Conservation (phyloP, 306 rosid species). For the Glycine tomentella region DNA sequence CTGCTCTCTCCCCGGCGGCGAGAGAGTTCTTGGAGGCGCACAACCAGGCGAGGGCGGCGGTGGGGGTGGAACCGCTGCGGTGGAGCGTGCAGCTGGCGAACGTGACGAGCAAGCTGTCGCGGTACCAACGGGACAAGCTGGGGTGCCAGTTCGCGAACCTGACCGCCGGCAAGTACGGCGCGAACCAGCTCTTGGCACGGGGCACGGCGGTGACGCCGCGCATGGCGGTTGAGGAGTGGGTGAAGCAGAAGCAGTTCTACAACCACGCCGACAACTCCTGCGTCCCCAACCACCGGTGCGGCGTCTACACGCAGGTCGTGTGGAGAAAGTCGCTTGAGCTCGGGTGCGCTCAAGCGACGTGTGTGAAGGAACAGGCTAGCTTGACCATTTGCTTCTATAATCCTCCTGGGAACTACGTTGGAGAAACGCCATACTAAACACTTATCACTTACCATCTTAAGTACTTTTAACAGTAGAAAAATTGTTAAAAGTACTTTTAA, state of each 20-base stretch:
- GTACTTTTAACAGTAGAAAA: no score
- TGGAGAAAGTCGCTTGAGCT: conserved; percentile 71
- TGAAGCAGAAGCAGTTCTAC: conserved; percentile 68
- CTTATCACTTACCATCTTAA: background rate
- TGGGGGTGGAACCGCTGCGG: conserved; percentile 67
- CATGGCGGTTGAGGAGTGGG: conserved; percentile 82
- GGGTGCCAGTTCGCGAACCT: conserved; percentile 74
- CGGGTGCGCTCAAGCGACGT: conserved; percentile 72
- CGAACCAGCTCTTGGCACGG: conserved; percentile 64
- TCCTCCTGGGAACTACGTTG: conserved; percentile 77
- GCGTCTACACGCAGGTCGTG: conserved; percentile 84
- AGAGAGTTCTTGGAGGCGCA: conserved; percentile 66
- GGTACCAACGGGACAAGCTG: conserved; percentile 67
- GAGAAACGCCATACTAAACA: conserved; percentile 70
- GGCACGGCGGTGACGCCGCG: conserved; percentile 61
- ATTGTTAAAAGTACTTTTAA: no score
- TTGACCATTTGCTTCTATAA: conserved; percentile 74
- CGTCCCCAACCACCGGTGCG: conserved; percentile 60
- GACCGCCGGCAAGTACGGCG: conserved; percentile 66
- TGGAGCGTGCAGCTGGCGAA: conserved; percentile 73
- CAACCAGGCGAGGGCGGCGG: conserved; percentile 81
- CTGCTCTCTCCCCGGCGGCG: background rate
- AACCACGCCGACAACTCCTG: conserved; percentile 71
- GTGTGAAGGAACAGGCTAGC: conserved; percentile 56
- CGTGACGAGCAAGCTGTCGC: conserved; percentile 53